Evolutionary conservation across 805 yeast species (phyloP).

Genomic region (Wickerhamomyces chambardii): DNA sequence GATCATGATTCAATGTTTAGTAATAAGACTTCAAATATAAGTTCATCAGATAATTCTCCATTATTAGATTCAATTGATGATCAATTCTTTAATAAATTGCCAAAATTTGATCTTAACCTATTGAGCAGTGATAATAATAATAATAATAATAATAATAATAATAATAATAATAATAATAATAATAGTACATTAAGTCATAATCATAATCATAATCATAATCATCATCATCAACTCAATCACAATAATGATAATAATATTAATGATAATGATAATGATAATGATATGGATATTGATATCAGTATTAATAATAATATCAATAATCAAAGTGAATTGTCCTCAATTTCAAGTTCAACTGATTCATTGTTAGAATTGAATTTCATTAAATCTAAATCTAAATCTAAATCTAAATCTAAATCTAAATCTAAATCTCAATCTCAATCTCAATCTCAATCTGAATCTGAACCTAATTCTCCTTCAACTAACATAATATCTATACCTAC

Average conservation of each 20-base stretch:
- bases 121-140: too few species aligned
- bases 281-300: too few species aligned
- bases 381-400: neutral
- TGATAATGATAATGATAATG: too few species aligned
- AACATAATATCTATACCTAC: neutral
- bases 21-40: constrained; percentile 10
- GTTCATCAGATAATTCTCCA: constrained; percentile 20
- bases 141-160: too few species aligned
- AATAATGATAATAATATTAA: too few species aligned
- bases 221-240: too few species aligned
- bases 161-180: too few species aligned
- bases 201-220: neutral
- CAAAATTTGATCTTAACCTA: constrained; percentile 4
- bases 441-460: too few species aligned
- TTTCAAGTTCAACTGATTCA: neutral
- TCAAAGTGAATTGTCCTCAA: constrained; percentile 4
- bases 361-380: constrained; percentile 8
- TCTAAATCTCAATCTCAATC: too few species aligned
- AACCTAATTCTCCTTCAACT: too few species aligned
- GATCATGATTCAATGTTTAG: neutral
- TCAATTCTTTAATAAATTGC: constrained; percentile 1
- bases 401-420: too few species aligned
- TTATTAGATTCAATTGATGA: constrained; percentile 18
- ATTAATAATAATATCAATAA: too few species aligned
- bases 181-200: neutral